Base-by-base conservation (phyloP, 176 grass and related monocot species). In the Musa acuminata region DNA sequence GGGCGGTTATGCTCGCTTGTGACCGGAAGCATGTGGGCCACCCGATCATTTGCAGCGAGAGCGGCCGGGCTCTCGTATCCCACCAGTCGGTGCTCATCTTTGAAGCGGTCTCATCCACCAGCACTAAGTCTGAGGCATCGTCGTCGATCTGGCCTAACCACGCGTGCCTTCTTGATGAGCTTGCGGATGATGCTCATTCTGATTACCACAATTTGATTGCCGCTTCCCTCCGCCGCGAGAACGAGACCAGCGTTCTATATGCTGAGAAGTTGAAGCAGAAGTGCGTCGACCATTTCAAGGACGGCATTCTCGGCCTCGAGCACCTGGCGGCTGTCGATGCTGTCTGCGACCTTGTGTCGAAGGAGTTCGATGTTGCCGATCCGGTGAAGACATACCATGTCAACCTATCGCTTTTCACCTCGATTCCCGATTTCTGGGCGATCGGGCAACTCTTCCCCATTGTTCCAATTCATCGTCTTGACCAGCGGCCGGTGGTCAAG, bases 61-160 rank as follows among this genome's bases (percentile, higher is more conserved):
- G 71, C 71, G 71, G 71, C 5, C 71, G 71, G 51, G 71, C 71
- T 16, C 52, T 73, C 4, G 51, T 73, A 2, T 73, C 71, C 51
- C 71, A 73, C 71, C 71, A 73, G 21, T 73, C 71, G 51, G 71
- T 73, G 5, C 71, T 73, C 3, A 29, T 73, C 71, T 73, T 73
- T 4, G 71, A 73, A 27, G 71, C 71, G 4, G 52, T 73, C 12
- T 73, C 71, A 17, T 25, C 51, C 71, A 55, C 16, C 52, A 23
- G 22, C 71, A 16, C 11, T 9, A 25, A 21, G 12, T 19, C 51
- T 4, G 35, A 69, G 66, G 16, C 66, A 69, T 69, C 49, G 26
- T 49, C 66, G 27, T 19, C 66, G 4, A 48, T 69, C 14, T 27
- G 14, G 26, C 29, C 66, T 2, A 49, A 43, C 13, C 16, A n/a